Percentiles rank a stretch among this genome's conserved stretches.
phyloP scores from a whole-genome alignment of 768 basidiomycete genomes.

The Steccherinum ochraceum region DNA sequence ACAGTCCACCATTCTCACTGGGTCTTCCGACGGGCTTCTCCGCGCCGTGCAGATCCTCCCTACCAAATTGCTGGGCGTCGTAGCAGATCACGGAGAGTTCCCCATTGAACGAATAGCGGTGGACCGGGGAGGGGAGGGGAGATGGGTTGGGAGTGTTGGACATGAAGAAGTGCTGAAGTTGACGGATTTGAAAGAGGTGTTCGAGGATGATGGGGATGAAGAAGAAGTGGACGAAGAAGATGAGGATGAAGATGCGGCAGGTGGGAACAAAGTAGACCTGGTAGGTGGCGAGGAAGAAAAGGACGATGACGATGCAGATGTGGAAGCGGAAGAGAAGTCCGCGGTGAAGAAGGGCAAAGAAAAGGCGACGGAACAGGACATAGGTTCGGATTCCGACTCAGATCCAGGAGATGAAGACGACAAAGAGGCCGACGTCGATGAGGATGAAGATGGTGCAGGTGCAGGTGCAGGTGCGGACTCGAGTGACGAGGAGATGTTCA shows the following conservation, averaged over 20 bases:
- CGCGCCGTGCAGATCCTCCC: constrained; percentile 83
- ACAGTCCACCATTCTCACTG: constrained; percentile 70
- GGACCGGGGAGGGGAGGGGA: constrained; percentile 46
- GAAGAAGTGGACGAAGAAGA: constrained; percentile 25
- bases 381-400: neutral
- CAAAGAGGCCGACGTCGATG: neutral
- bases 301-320: constrained; percentile 7
- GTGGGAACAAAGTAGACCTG: neutral
- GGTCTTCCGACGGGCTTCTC: constrained; percentile 88
- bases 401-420: constrained; percentile 6
- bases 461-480: constrained; percentile 14
- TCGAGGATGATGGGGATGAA: constrained; percentile 47
- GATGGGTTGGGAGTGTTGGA: constrained; percentile 91
- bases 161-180: constrained; percentile 84
- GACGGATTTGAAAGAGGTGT: constrained; percentile 77
- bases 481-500: constrained; percentile 18
- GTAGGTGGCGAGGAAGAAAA: constrained; percentile 24
- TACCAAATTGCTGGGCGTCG: constrained; percentile 83
- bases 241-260: constrained; percentile 28
- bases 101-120: constrained; percentile 85
- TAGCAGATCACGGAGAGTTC: constrained; percentile 88
- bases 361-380: neutral
- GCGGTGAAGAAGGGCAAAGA: constrained; percentile 18
- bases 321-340: constrained; percentile 20
- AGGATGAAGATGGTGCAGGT: constrained; percentile 20